Evolutionary conservation across 805 yeast species (phyloP).

Genomic region (Wickerhamiella domercqiae): DNA sequence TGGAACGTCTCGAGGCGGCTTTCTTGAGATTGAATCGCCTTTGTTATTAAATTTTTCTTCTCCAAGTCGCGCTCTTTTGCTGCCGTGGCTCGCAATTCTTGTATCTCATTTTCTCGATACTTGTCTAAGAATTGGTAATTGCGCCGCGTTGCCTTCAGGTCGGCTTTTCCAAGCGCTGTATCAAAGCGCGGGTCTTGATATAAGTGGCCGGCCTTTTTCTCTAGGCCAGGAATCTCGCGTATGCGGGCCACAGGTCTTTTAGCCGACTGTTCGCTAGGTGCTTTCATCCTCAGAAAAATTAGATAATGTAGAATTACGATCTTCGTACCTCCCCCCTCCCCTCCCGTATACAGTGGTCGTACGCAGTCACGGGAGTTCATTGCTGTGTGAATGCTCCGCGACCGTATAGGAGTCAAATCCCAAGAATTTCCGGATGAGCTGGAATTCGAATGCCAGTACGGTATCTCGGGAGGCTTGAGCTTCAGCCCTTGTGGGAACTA

Average conservation of each 20-base stretch:
- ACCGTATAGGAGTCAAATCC: slow-evolving; percentile 7
- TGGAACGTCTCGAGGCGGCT: slow-evolving; percentile 44
- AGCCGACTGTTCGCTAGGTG: slow-evolving; percentile 68
- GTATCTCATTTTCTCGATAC: slow-evolving; percentile 62
- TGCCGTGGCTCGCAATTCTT: slow-evolving; percentile 39
- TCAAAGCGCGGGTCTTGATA: slow-evolving; percentile 83
- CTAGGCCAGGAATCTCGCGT: slow-evolving; percentile 44
- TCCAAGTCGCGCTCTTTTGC: slow-evolving; percentile 31
- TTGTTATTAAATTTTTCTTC: slow-evolving; percentile 23
- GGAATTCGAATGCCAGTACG: slow-evolving; percentile 6
- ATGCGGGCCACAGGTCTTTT: slow-evolving; percentile 54
- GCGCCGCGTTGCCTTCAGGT: slow-evolving; percentile 46
- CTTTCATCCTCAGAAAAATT: slow-evolving; percentile 43
- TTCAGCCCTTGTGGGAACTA: slow-evolving; percentile 9
- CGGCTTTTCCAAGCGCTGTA: slow-evolving; percentile 75
- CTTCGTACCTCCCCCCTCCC: background rate
- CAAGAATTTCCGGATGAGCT: slow-evolving; percentile 11
- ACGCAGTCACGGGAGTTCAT: background rate
- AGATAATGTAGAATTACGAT: background rate
- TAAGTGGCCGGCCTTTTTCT: slow-evolving; percentile 26
- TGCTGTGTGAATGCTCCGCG: slow-evolving; percentile 11
- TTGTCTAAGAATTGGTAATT: slow-evolving; percentile 78
- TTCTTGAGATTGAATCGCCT: slow-evolving; percentile 23
- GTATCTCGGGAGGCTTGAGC: slow-evolving; percentile 5
- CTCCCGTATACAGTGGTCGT: background rate